Conservation (phyloP, 129 eudicot genomes). For the Chrysanthemum makinoi region DNA sequence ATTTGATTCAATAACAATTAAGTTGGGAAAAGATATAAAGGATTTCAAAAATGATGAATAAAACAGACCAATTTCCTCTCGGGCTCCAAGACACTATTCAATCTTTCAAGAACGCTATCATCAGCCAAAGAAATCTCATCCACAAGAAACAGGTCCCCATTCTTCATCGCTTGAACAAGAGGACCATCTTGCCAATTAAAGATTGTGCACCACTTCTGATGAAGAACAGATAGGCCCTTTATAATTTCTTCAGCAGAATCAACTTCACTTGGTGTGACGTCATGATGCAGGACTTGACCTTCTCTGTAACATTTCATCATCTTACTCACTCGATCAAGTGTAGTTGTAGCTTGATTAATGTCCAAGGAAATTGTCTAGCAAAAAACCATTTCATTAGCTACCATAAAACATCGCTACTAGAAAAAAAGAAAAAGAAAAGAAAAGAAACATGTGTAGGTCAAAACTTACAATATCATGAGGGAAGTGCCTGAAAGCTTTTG, state of each 20-base stretch:
- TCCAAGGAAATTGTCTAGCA: constrained; percentile 61
- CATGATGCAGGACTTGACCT: constrained; percentile 42
- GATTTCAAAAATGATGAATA: background rate
- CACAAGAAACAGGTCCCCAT: constrained; percentile 83
- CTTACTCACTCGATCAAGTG: constrained; percentile 47
- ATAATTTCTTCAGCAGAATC: constrained; percentile 35
- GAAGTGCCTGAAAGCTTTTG: constrained; percentile 48
- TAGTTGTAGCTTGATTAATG: constrained; percentile 65
- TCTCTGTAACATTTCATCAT: constrained; percentile 50
- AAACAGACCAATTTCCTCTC: constrained; percentile 87
- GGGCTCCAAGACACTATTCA: constrained; percentile 95
- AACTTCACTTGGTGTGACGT: constrained; percentile 51
- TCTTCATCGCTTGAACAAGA: constrained; percentile 91
- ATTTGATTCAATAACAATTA: background rate
- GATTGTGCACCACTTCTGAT: constrained; percentile 77
- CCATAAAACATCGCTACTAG: constrained; percentile 6
- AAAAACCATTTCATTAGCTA: background rate
- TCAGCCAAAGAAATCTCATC: constrained; percentile 97
- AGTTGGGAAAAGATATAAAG: background rate
- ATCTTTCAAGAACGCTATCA: constrained; percentile 96
- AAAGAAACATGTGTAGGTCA: background rate
- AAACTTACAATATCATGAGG: constrained; percentile 58
- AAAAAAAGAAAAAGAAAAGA: background rate
- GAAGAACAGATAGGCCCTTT: constrained; percentile 38
- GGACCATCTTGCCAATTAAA: constrained; percentile 99